phyloP scores from a whole-genome alignment of 2,329 filamentous ascomycete genomes.

The Xylariaceae sp. region DNA sequence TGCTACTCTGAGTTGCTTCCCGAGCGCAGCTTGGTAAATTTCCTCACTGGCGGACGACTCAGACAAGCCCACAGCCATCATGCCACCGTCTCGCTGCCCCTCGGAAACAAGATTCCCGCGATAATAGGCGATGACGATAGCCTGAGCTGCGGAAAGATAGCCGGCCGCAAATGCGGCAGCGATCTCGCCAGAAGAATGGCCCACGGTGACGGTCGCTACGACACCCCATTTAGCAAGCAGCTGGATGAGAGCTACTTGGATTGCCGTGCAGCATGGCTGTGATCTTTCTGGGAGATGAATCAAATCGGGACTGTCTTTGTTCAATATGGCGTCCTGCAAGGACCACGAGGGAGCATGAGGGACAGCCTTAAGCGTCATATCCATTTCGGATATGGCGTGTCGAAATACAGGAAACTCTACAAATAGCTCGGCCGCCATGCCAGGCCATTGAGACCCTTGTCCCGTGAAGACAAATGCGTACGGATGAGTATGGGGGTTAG shows the following conservation, averaged over 20 bases:
- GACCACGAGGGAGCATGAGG: constrained; percentile 10
- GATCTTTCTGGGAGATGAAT: constrained; percentile 34
- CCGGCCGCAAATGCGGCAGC: constrained; percentile 40
- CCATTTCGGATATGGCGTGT: constrained; percentile 20
- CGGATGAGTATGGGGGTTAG: not conserved
- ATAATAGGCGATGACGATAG: constrained; percentile 31
- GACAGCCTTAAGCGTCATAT: constrained; percentile 6
- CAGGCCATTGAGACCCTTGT: constrained; percentile 43
- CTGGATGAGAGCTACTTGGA: constrained; percentile 46
- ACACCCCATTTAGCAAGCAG: constrained; percentile 42
- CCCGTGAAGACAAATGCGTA: constrained; percentile 31
- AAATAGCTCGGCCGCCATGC: constrained; percentile 35
- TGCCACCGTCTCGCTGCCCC: not conserved
- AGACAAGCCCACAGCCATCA: constrained; percentile 25
- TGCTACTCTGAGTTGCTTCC: not conserved
- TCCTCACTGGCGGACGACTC: not conserved
- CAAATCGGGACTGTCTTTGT: not conserved
- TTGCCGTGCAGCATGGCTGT: constrained; percentile 42
- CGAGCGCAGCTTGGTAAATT: not conserved
- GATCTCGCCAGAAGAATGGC: constrained; percentile 45
- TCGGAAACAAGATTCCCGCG: constrained; percentile 16
- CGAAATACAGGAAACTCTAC: constrained; percentile 17
- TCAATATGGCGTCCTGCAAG: constrained; percentile 12
- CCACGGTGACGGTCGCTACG: constrained; percentile 47
- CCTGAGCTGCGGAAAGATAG: constrained; percentile 17